Percentiles rank a stretch among this genome's conserved stretches.
phyloP scores from a whole-genome alignment of 352 stramenopile species.

The Globisporangium echinulatum region DNA sequence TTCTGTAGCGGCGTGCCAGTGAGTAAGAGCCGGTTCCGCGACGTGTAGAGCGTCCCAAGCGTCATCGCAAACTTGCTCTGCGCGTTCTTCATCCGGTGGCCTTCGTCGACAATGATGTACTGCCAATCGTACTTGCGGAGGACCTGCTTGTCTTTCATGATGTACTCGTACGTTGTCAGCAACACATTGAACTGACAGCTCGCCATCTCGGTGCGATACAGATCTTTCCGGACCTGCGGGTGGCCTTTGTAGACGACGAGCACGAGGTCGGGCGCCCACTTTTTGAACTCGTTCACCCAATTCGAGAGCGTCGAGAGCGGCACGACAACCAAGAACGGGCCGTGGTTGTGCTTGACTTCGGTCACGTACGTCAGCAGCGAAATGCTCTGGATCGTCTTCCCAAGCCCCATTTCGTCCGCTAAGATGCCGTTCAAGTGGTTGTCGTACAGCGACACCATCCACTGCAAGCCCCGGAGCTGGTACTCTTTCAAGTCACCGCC shows the following conservation, averaged over 20 bases:
- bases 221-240: constrained; percentile 75
- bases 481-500: constrained; percentile 96
- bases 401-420: constrained; percentile 95
- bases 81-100: constrained; percentile 90
- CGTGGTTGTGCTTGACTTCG: constrained; percentile 83
- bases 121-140: constrained; percentile 89
- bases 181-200: constrained; percentile 90
- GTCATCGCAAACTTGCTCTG: constrained; percentile 89
- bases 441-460: constrained; percentile 98
- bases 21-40: constrained; percentile 91
- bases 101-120: constrained; percentile 93
- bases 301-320: constrained; percentile 93
- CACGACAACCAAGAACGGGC: constrained; percentile 97
- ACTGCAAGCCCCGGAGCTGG: constrained; percentile 98
- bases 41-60: constrained; percentile 76
- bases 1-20: constrained; percentile 98
- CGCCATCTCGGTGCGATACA: constrained; percentile 76
- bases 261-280: constrained; percentile 95
- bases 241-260: constrained; percentile 94
- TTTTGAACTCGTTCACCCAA: constrained; percentile 93
- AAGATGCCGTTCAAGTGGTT: constrained; percentile 98
- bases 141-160: constrained; percentile 89
- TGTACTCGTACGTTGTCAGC: constrained; percentile 94
- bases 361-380: constrained; percentile 80
- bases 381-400: constrained; percentile 87